A percentile compares a stretch with the other conserved stretches of the same genome.
Evolutionary conservation across 1,139 yeast genomes (phyloP).

Genomic region (Hemisphaericaspora lyxosophila): DNA sequence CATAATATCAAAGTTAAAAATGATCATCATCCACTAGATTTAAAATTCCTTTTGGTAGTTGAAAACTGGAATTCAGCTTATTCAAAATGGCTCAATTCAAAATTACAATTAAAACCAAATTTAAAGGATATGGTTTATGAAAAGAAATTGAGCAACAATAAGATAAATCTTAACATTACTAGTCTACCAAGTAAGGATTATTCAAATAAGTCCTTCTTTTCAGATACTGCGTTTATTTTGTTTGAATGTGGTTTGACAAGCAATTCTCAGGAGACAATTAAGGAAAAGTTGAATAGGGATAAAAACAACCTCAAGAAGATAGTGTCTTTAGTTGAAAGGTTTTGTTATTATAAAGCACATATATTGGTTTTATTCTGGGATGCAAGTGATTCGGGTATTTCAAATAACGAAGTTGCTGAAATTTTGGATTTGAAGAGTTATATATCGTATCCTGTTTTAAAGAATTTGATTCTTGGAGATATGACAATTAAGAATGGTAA

Average conservation of each 20-base stretch:
- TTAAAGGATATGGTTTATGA: constrained; percentile 28
- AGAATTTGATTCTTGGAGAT: constrained; percentile 31
- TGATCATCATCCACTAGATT: constrained; percentile 19
- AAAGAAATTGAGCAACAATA: constrained; percentile 22
- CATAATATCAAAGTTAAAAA: constrained; percentile 22
- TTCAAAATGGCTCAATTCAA: constrained; percentile 49
- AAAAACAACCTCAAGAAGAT: constrained; percentile 38
- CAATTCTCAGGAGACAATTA: constrained; percentile 14
- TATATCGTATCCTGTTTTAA: constrained; percentile 14
- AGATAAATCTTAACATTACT: constrained; percentile 26
- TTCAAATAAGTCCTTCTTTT: constrained; percentile 36
- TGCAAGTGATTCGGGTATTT: constrained; percentile 20
- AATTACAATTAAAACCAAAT: constrained; percentile 34
- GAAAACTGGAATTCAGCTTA: constrained; percentile 44
- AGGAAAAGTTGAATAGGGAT: constrained; percentile 37
- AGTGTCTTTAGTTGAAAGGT: constrained; percentile 34
- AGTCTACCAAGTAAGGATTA: constrained; percentile 41
- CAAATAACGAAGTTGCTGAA: constrained; percentile 17
- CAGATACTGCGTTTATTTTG: constrained; percentile 37
- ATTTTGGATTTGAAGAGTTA: constrained; percentile 19
- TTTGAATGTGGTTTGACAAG: constrained; percentile 46
- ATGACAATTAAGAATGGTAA: constrained; percentile 31
- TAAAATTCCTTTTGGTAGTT: constrained; percentile 40
- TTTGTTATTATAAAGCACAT: constrained; percentile 35
- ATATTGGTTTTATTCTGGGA: constrained; percentile 45